A percentile compares a stretch with the other conserved stretches of the same genome.
These are phyloP conservation scores for Ascochyta rabiei DNA, from an alignment of 2,329 filamentous ascomycete genomes.

Conservation along the genomic window DNA sequence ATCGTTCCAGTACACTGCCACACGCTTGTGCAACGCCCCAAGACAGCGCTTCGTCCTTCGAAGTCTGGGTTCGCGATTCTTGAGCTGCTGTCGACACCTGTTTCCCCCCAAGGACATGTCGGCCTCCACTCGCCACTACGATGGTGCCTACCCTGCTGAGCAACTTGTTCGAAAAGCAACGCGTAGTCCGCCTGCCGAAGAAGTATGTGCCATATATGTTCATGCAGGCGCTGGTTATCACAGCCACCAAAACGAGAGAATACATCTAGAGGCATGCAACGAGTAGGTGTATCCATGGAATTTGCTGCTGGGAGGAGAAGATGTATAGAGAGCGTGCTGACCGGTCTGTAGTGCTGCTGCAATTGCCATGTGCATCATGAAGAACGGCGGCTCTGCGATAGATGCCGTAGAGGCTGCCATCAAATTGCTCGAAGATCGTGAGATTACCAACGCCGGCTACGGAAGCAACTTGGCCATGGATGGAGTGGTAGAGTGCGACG, in stretches of 20 bases:
- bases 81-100: constrained; percentile 35
- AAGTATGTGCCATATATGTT: constrained; percentile 82
- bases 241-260: constrained; percentile 80
- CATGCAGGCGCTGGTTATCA: constrained; percentile 96
- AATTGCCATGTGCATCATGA: constrained; percentile 80
- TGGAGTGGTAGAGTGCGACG: constrained; percentile 92
- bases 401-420: constrained; percentile 92
- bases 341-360: constrained; percentile 70
- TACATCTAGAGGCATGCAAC: constrained; percentile 85
- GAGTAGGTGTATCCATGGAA: constrained; percentile 65
- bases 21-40: background rate
- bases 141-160: constrained; percentile 32
- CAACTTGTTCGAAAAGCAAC: constrained; percentile 47
- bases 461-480: constrained; percentile 94
- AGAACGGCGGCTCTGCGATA: constrained; percentile 76
- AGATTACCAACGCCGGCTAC: constrained; percentile 96
- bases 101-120: constrained; percentile 36
- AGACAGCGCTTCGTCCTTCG: background rate
- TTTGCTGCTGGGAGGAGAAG: background rate
- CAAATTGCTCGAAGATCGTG: constrained; percentile 85
- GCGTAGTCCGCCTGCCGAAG: constrained; percentile 48
- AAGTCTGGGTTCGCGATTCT: constrained; percentile 26
- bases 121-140: constrained; percentile 24
- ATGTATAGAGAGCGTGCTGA: constrained; percentile 13
- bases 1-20: background rate